phyloP scores from a whole-genome alignment of 129 eudicot genomes.

The Glebionis coronaria region DNA sequence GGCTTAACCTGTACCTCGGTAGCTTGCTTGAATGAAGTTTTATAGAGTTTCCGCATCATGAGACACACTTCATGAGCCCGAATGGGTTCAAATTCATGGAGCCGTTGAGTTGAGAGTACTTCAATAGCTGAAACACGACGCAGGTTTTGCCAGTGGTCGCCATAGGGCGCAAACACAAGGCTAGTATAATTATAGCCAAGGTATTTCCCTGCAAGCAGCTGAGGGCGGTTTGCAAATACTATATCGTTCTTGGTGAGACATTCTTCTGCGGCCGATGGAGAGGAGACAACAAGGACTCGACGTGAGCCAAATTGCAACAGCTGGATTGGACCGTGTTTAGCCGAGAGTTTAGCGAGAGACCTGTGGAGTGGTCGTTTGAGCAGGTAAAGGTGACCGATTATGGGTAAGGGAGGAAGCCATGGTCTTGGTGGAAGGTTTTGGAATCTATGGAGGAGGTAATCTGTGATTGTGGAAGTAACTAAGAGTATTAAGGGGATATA shows the following conservation, averaged over 20 bases:
- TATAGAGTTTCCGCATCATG: slow-evolving; percentile 21
- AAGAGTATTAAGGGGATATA: slow-evolving; percentile 12
- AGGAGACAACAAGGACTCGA: slow-evolving; percentile 47
- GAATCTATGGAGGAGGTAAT: slow-evolving; percentile 17
- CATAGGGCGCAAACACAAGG: slow-evolving; percentile 55
- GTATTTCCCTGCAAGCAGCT: slow-evolving; percentile 45
- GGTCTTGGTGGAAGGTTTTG: slow-evolving; percentile 36
- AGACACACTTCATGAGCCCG: slow-evolving; percentile 32
- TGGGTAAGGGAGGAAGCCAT: slow-evolving; percentile 33
- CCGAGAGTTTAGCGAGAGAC: slow-evolving; percentile 36
- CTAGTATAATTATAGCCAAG: slow-evolving; percentile 56
- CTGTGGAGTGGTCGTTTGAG: slow-evolving; percentile 39
- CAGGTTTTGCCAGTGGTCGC: slow-evolving; percentile 65
- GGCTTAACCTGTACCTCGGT: slow-evolving; percentile 39
- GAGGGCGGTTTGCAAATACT: slow-evolving; percentile 63
- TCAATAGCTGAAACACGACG: slow-evolving; percentile 39
- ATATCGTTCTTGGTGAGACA: slow-evolving; percentile 60
- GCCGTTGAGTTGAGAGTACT: slow-evolving; percentile 41
- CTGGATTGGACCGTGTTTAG: slow-evolving; percentile 45
- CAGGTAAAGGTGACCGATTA: slow-evolving; percentile 32
- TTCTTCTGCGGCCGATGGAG: slow-evolving; percentile 64
- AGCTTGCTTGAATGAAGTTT: neutral
- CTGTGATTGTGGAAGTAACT: slow-evolving; percentile 2
- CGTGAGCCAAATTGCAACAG: slow-evolving; percentile 60
- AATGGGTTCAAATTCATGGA: slow-evolving; percentile 31